These are phyloP conservation scores for Scopulariopsis brevicaulis DNA, from an alignment of 2,329 filamentous ascomycete species.

Conservation along the genomic window DNA sequence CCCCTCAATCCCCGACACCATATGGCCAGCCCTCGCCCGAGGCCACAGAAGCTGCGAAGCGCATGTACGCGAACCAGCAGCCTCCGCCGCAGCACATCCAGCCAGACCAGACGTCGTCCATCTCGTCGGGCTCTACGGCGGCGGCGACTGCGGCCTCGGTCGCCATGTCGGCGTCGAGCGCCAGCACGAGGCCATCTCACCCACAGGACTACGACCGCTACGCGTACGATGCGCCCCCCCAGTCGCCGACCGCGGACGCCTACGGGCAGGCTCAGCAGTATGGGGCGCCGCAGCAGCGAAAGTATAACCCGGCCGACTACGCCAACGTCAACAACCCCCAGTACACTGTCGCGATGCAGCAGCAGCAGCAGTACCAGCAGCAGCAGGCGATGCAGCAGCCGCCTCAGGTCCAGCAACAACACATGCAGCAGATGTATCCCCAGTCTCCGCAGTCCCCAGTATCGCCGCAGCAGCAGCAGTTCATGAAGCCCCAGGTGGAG, in stretches of 20 bases:
- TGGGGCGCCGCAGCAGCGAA: conserved; percentile 21
- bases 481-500: conserved; percentile 16
- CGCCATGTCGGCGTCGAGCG: conserved; percentile 38
- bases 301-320: conserved; percentile 72
- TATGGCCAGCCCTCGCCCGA: conserved; percentile 22
- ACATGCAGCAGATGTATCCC: conserved; percentile 20
- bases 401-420: conserved; percentile 19
- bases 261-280: conserved; percentile 20
- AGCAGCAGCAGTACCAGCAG: conserved; percentile 20
- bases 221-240: neutral
- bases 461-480: conserved; percentile 18
- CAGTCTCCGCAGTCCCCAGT: conserved; percentile 21
- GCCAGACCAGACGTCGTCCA: conserved; percentile 31
- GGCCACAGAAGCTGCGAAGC: conserved; percentile 52
- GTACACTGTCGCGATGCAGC: conserved; percentile 25
- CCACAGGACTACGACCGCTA: conserved; percentile 17
- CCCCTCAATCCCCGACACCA: conserved; percentile 11
- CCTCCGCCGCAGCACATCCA: conserved; percentile 34
- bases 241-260: neutral
- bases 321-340: conserved; percentile 42
- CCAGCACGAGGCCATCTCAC: conserved; percentile 14
- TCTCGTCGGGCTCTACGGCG: conserved; percentile 37
- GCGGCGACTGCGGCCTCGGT: conserved; percentile 45
- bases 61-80: conserved; percentile 44
- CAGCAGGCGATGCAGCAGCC: conserved; percentile 23